These are phyloP conservation scores for Lentinus tigrinus DNA, from an alignment of 768 basidiomycete genomes.

Conservation along the genomic window DNA sequence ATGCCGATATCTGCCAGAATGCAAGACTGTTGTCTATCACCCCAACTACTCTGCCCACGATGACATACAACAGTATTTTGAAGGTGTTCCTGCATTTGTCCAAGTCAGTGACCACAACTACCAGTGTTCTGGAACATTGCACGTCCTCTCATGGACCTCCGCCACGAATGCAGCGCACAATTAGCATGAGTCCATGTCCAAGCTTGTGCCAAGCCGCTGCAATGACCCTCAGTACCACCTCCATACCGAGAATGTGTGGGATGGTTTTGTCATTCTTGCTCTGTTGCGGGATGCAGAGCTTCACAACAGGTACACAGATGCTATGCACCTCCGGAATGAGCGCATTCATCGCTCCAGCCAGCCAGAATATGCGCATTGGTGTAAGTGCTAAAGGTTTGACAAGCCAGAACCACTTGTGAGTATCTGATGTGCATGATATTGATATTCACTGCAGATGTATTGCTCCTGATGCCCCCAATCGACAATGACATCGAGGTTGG, in stretches of 20 bases:
- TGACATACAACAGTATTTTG: too few species aligned
- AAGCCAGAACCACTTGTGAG: slow-evolving; percentile 7
- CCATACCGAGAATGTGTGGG: slow-evolving; percentile 23
- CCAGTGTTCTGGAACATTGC: not conserved
- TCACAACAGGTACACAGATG: slow-evolving; percentile 22
- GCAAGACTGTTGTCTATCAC: too few species aligned
- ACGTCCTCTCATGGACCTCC: slow-evolving; percentile 12
- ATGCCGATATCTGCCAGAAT: not conserved
- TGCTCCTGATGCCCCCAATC: too few species aligned
- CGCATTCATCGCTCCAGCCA: slow-evolving; percentile 26
- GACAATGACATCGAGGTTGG: too few species aligned
- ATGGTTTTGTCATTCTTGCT: slow-evolving; percentile 23
- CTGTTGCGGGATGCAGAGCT: slow-evolving; percentile 24
- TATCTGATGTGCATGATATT: too few species aligned
- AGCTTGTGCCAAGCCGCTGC: too few species aligned
- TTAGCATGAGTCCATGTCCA: not conserved
- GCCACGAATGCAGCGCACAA: slow-evolving; percentile 1
- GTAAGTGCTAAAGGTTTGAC: slow-evolving; percentile 26
- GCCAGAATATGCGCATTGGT: slow-evolving; percentile 29
- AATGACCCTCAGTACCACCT: not conserved
- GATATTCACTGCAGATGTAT: too few species aligned
- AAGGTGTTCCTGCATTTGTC: too few species aligned
- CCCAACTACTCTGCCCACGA: too few species aligned
- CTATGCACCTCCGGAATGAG: slow-evolving; percentile 26
- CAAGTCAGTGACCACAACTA: too few species aligned